Evolutionary conservation across 257 asterid species (phyloP).

Genomic region (Petunia axillaris): DNA sequence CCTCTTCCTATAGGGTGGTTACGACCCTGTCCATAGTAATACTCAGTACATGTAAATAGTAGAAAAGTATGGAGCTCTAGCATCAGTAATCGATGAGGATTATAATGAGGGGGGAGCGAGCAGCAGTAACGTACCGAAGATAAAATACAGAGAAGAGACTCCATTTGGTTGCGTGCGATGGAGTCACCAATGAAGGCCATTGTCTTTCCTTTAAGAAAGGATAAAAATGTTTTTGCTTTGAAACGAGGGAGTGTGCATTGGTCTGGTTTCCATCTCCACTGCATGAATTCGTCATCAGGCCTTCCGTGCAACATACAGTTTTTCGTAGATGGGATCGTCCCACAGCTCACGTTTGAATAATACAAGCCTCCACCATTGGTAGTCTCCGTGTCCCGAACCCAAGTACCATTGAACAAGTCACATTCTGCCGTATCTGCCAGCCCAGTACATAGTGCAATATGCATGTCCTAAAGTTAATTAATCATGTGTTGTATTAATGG

Average conservation of each 20-base stretch:
- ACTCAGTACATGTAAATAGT: too few species aligned
- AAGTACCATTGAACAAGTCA: constrained; percentile 60
- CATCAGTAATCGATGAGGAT: too few species aligned
- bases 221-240: constrained; percentile 44
- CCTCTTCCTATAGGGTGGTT: too few species aligned
- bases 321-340: constrained; percentile 43
- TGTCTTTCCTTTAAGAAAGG: constrained; percentile 49
- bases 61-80: constrained; percentile 9
- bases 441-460: too few species aligned
- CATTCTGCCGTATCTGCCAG: constrained; percentile 28
- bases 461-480: too few species aligned
- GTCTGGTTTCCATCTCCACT: constrained; percentile 87
- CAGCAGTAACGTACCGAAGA: constrained; percentile 46
- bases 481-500: too few species aligned
- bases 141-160: constrained; percentile 74
- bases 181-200: constrained; percentile 87
- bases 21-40: too few species aligned
- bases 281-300: constrained; percentile 48
- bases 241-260: constrained; percentile 60
- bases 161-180: constrained; percentile 70
- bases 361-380: constrained; percentile 33
- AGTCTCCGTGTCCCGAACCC: constrained; percentile 37
- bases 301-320: constrained; percentile 74
- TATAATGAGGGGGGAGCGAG: too few species aligned
- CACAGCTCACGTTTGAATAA: constrained; percentile 58